Evolutionary conservation across 495 filamentous ascomycete genomes (phyloP), one percentile per base, ranked within the genome.

Genomic region (Xylaria castorea): DNA sequence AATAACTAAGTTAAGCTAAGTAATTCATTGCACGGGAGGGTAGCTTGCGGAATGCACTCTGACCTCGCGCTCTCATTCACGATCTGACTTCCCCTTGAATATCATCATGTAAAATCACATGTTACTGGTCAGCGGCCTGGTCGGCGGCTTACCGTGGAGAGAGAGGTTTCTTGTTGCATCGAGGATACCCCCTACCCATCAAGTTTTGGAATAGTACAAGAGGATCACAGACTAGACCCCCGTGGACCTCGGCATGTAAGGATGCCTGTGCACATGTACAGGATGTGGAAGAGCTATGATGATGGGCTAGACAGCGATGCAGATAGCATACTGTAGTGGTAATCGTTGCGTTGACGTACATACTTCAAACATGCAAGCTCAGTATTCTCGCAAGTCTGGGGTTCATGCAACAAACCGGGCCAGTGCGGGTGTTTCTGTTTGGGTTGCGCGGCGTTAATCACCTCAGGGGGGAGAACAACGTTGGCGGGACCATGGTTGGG

Each of bases 21-120:
- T 73, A 40, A 69, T 74, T 64, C 42, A 57, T 75, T 66, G 61
- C 69, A 73, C 60, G 55, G 16, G 62, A 68, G 53, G 73, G 72
- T 60, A 68, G 72, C 72, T 72, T 73, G 71, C 75, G 48, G 60
- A 4, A 20, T n/a, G 36, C 27, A n/a, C 48, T 44, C 48, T 51
- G 44, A 53, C 36, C 50, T 65, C 69, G 53, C 36, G 42, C 30
- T 70, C 44, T 70, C 5, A 48, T 70, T 70, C 25, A 64, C 42
- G 32, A 64, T 70, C 68, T 64, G 16, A 71, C 68, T n/a, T 32
- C 58, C 36, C 46, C 50, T 30, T 70, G 3, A 48, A 65, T 50
- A 34, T 48, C 12, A 22, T 20, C n/a, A n/a, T n/a, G 11, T 40
- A 8, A 2, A 40, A 40, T 18, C 42, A 7, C 48, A n/a, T 63